These are phyloP conservation scores for Alnus glutinosa DNA, from an alignment of 306 rosid genomes.

Conservation along the genomic window DNA sequence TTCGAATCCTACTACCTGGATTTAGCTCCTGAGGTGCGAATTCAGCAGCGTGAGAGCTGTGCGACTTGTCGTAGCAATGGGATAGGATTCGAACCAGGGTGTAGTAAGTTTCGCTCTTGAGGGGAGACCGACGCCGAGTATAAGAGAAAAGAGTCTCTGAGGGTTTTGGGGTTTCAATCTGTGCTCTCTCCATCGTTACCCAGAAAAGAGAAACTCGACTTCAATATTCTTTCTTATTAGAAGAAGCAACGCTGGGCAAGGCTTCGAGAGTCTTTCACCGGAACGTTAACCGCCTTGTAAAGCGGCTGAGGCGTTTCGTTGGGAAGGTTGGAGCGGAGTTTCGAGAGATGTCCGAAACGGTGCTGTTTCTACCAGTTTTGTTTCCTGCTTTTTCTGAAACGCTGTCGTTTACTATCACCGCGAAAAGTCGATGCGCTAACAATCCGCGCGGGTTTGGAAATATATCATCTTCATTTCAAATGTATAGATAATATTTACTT, in stretches of 20 bases:
- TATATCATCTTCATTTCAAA: too few species aligned
- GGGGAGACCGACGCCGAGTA: conserved; percentile 48
- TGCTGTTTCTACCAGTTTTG: too few species aligned
- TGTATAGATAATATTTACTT: too few species aligned
- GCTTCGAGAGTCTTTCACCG: background rate
- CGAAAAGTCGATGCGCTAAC: too few species aligned
- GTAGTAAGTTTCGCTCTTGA: conserved; percentile 55
- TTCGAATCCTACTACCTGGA: conserved; percentile 37
- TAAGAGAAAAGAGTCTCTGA: conserved; percentile 30
- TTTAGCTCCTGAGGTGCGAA: conserved; percentile 24
- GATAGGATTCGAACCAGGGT: conserved; percentile 52
- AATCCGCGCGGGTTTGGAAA: too few species aligned
- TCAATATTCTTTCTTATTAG: background rate
- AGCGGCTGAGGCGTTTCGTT: background rate
- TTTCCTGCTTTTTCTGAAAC: too few species aligned
- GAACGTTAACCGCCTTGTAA: background rate
- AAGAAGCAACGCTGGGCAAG: background rate
- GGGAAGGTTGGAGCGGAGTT: too few species aligned
- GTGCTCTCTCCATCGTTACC: conserved; percentile 38
- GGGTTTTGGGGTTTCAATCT: conserved; percentile 19
- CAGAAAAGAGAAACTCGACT: background rate
- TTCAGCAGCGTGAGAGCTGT: conserved; percentile 17
- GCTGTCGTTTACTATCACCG: too few species aligned
- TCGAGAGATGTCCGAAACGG: too few species aligned
- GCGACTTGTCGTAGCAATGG: conserved; percentile 35